Percentiles rank a stretch among this genome's conserved stretches.
Evolutionary conservation across 202 grass and related monocot species (phyloP).

Genomic region (Zizania palustris): DNA sequence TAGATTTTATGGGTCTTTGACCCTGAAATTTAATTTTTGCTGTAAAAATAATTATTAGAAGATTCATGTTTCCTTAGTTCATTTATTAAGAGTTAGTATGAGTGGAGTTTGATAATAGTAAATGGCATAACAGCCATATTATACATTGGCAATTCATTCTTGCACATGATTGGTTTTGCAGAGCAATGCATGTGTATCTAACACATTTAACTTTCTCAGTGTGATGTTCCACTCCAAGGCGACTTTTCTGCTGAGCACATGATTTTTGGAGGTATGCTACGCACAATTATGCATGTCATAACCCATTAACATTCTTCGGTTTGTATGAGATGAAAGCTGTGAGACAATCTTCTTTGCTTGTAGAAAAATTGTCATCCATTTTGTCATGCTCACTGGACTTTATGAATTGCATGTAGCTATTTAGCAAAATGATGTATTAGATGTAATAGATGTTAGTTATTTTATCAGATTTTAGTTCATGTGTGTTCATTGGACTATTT

Average conservation of each 20-base stretch:
- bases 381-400: too few species aligned
- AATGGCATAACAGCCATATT: background rate
- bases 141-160: slow-evolving; percentile 16
- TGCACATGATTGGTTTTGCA: background rate
- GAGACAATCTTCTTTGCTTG: too few species aligned
- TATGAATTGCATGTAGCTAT: too few species aligned
- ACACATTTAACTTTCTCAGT: slow-evolving; percentile 46
- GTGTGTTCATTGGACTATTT: too few species aligned
- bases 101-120: slow-evolving; percentile 8
- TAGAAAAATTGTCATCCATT: too few species aligned
- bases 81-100: background rate
- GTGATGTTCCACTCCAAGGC: slow-evolving; percentile 90
- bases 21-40: background rate
- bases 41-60: slow-evolving; percentile 1
- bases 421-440: too few species aligned
- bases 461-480: too few species aligned
- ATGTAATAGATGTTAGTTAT: too few species aligned
- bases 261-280: slow-evolving; percentile 93
- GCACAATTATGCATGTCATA: background rate
- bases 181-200: slow-evolving; percentile 28
- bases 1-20: background rate
- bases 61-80: slow-evolving; percentile 1
- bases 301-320: background rate
- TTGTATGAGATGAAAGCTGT: slow-evolving; percentile 20
- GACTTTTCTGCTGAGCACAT: slow-evolving; percentile 95